Conservation (phyloP, 108 stramenopile genomes). For the Conticribra weissflogii region DNA sequence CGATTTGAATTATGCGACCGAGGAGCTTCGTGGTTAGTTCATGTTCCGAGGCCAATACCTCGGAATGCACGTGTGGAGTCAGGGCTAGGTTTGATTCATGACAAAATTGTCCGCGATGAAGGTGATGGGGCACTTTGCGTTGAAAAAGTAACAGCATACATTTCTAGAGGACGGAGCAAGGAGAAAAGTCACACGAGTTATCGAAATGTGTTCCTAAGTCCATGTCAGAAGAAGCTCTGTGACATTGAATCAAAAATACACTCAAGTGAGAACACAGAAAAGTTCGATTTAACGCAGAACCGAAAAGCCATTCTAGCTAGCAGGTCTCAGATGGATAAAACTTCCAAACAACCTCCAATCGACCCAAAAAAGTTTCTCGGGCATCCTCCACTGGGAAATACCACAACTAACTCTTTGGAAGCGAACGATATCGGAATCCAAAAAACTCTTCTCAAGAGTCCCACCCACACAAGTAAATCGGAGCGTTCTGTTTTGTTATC, state of each 20-base stretch:
- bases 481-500: neutral
- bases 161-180: constrained; percentile 13
- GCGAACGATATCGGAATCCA: neutral
- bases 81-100: constrained; percentile 1
- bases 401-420: neutral
- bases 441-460: neutral
- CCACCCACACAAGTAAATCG: neutral
- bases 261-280: constrained; percentile 8
- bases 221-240: constrained; percentile 31
- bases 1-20: constrained; percentile 41
- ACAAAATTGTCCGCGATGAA: neutral
- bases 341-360: neutral
- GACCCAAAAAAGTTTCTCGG: neutral
- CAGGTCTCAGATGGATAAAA: neutral
- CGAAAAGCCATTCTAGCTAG: constrained; percentile 15
- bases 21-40: constrained; percentile 75
- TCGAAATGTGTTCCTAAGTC: constrained; percentile 26
- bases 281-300: constrained; percentile 30
- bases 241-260: constrained; percentile 36
- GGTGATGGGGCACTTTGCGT: neutral
- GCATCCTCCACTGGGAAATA: neutral
- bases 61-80: neutral
- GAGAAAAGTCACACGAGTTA: constrained; percentile 5
- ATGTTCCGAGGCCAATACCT: constrained; percentile 48
- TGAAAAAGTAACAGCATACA: neutral